Evolutionary conservation across 768 basidiomycete species (phyloP).

Genomic region (Macrolepiota dolichaula): DNA sequence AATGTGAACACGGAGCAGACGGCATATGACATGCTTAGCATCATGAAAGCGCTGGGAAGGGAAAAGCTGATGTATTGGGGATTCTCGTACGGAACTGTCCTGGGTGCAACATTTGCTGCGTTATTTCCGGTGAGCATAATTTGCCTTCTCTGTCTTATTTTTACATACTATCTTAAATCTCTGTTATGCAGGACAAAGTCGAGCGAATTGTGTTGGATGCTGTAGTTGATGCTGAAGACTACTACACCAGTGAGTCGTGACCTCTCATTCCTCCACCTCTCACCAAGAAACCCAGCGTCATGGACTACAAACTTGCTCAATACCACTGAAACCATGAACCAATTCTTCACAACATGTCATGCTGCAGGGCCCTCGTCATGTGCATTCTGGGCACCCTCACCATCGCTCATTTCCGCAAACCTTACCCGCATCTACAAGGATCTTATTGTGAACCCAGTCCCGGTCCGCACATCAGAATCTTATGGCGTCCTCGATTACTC

Average conservation of each 20-base stretch:
- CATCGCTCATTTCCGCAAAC: conserved; percentile 30
- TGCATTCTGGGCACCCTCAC: conserved; percentile 34
- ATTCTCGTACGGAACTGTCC: conserved; percentile 23
- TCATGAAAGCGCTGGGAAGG: conserved; percentile 27
- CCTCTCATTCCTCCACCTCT: neutral
- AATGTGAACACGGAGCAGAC: too few relatives aligned
- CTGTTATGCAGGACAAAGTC: conserved; percentile 28
- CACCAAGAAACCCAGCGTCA: conserved; percentile 19
- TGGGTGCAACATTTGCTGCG: conserved; percentile 21
- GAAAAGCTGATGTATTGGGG: conserved; percentile 33
- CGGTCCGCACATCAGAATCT: conserved; percentile 23
- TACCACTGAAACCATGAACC: conserved; percentile 30
- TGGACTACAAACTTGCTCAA: conserved; percentile 34
- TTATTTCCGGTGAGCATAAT: conserved; percentile 19
- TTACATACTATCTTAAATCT: neutral
- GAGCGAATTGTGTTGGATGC: conserved; percentile 37
- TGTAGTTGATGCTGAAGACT: conserved; percentile 36
- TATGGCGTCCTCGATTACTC: conserved; percentile 38
- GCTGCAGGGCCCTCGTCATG: conserved; percentile 33
- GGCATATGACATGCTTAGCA: conserved; percentile 34
- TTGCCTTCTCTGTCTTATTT: neutral
- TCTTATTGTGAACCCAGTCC: conserved; percentile 28
- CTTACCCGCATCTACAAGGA: conserved; percentile 29
- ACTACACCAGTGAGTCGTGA: conserved; percentile 27
- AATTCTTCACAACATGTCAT: conserved; percentile 35